Conservation (phyloP, 176 grass and related monocot species). For the Guadua angustifolia region DNA sequence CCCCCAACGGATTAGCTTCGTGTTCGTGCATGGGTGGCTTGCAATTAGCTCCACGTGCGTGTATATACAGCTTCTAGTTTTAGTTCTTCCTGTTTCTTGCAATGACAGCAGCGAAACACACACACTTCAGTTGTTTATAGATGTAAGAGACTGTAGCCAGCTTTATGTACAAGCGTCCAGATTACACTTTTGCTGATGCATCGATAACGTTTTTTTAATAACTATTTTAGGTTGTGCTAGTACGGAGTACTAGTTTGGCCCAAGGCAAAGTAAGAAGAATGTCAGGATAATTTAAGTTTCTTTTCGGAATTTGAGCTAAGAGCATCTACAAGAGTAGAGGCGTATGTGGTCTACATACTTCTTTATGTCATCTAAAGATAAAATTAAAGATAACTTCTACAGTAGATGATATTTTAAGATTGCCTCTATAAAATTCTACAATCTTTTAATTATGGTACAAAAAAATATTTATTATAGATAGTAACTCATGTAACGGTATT, state of each 20-base stretch:
- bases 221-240: not conserved
- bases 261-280: conserved; percentile 10
- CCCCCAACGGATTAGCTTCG: not conserved
- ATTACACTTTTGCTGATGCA: conserved; percentile 21
- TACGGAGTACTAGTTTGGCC: not conserved
- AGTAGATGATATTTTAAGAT: too few relatives aligned
- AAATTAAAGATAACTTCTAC: too few relatives aligned
- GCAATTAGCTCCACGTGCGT: too few relatives aligned
- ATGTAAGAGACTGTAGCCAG: conserved; percentile 25
- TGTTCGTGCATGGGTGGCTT: not conserved
- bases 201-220: not conserved
- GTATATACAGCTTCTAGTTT: too few relatives aligned
- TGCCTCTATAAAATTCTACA: too few relatives aligned
- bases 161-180: conserved; percentile 61
- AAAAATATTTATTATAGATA: too few relatives aligned
- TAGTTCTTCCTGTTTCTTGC: too few relatives aligned
- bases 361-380: too few relatives aligned
- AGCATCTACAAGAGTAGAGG: too few relatives aligned
- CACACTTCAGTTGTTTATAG: not conserved
- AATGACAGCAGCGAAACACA: conserved; percentile 10
- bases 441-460: too few relatives aligned
- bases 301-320: not conserved
- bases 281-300: not conserved
- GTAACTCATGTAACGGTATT: too few relatives aligned
- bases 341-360: too few relatives aligned